Conservation (phyloP, 345 rosid genomes). For the Excoecaria agallocha region DNA sequence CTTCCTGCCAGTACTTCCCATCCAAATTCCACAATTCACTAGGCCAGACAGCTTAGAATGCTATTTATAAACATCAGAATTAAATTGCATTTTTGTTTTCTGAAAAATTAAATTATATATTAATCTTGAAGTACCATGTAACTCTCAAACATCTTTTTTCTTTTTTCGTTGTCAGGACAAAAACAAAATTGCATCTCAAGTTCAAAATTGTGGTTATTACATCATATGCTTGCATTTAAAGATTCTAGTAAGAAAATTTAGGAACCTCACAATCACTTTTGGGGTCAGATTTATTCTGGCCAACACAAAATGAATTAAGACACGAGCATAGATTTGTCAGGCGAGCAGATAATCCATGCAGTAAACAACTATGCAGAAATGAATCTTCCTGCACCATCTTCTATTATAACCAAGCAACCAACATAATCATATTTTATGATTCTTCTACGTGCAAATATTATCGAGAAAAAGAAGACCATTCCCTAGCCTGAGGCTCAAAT, state of each 20-base stretch:
- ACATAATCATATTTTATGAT: background rate
- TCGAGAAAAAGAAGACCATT: background rate
- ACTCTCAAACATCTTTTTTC: background rate
- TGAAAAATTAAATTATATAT: background rate
- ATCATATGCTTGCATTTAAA: background rate
- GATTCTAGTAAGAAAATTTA: background rate
- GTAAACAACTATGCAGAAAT: background rate
- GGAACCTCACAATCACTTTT: background rate
- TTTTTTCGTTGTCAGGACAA: no score
- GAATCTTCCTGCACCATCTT: background rate
- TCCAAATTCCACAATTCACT: background rate
- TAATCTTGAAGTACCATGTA: background rate
- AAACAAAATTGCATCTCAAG: background rate
- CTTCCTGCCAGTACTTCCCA: background rate
- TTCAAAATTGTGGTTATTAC: background rate
- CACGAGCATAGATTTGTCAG: background rate
- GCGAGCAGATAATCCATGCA: background rate
- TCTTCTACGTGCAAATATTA: background rate
- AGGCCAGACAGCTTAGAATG: background rate
- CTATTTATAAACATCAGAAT: background rate
- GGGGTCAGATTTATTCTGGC: background rate
- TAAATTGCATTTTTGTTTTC: background rate
- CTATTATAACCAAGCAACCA: constrained; percentile 1
- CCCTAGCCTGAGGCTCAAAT: constrained; percentile 3
- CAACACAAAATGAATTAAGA: background rate